Evolutionary conservation across 2,329 filamentous ascomycete species (phyloP).

Genomic region (Dothistroma septosporum): DNA sequence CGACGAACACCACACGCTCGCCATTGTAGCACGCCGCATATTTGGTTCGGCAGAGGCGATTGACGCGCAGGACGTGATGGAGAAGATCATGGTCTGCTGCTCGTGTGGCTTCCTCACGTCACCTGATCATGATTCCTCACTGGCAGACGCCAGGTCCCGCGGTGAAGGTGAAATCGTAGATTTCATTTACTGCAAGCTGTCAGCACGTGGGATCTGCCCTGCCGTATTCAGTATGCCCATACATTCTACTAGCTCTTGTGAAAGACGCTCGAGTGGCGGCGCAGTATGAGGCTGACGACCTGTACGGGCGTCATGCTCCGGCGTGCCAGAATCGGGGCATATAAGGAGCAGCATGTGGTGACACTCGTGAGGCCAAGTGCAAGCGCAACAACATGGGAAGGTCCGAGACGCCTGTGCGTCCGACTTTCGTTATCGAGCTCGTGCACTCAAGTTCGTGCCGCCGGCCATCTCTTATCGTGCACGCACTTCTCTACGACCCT

Average conservation of each 20-base stretch:
- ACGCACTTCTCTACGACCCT: not conserved
- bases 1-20: no score
- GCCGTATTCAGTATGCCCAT: not conserved
- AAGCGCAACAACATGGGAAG: no score
- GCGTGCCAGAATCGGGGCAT: not conserved
- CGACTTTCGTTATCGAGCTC: no score
- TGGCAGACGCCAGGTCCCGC: not conserved
- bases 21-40: no score
- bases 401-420: no score
- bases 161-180: conserved; percentile 7
- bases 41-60: not conserved
- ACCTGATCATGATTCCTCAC: not conserved
- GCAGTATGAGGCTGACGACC: not conserved
- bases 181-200: not conserved
- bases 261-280: not conserved
- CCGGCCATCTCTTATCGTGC: not conserved
- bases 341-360: not conserved
- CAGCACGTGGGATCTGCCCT: not conserved
- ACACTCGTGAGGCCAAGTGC: not conserved
- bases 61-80: not conserved
- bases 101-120: not conserved
- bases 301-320: not conserved
- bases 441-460: no score
- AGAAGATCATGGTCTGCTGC: not conserved
- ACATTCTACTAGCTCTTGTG: not conserved